phyloP scores from a whole-genome alignment of 768 basidiomycete species.

The Lentinula sp. region DNA sequence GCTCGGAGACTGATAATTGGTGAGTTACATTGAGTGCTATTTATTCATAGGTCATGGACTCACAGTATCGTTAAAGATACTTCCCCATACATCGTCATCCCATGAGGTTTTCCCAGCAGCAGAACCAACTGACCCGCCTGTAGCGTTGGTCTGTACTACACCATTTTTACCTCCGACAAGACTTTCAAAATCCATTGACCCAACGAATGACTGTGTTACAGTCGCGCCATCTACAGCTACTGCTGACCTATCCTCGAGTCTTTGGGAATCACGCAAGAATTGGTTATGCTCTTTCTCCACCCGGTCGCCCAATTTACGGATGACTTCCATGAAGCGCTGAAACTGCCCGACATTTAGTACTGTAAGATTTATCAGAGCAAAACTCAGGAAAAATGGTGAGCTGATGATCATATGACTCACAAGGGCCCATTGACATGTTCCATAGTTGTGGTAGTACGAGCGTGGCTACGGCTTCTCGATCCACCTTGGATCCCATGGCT shows the following conservation, averaged over 20 bases:
- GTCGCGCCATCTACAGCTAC: constrained; percentile 36
- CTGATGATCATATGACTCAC: constrained; percentile 43
- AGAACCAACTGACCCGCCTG: not conserved
- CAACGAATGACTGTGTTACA: constrained; percentile 27
- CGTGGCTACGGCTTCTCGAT: constrained; percentile 87
- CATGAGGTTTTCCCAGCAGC: constrained; percentile 37
- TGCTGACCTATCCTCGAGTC: constrained; percentile 75
- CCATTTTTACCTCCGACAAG: constrained; percentile 60
- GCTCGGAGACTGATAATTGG: not conserved
- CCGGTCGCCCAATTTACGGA: constrained; percentile 70
- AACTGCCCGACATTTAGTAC: constrained; percentile 86
- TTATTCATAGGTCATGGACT: not conserved
- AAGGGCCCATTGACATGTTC: constrained; percentile 95
- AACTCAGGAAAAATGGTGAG: not conserved
- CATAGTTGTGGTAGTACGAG: constrained; percentile 89
- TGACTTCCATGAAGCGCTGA: constrained; percentile 85
- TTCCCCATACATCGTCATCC: constrained; percentile 87
- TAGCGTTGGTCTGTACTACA: constrained; percentile 31
- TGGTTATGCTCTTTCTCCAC: constrained; percentile 92
- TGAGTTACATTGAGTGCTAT: not conserved
- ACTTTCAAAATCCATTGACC: constrained; percentile 78
- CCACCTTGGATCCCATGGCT: constrained; percentile 93
- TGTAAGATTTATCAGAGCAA: constrained; percentile 16
- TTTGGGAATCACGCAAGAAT: constrained; percentile 88
- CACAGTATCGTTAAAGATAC: constrained; percentile 50